These are phyloP conservation scores for Mycotypha africana DNA, from an alignment of 371 early-diverging fungal species.

Conservation along the genomic window DNA sequence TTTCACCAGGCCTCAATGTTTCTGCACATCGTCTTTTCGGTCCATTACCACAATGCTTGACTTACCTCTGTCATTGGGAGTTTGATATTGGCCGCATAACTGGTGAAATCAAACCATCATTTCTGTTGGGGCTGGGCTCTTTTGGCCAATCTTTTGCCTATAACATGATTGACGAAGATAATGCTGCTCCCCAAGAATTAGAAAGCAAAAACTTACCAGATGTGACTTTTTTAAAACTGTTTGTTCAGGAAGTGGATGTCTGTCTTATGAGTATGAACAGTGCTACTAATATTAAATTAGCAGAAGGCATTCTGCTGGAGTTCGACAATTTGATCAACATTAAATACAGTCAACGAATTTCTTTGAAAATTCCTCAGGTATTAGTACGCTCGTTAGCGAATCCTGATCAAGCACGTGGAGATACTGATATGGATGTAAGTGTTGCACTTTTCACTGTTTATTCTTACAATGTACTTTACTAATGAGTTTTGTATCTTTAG, in stretches of 20 bases:
- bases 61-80: slow-evolving; percentile 74
- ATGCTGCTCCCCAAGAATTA: slow-evolving; percentile 55
- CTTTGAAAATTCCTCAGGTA: slow-evolving; percentile 59
- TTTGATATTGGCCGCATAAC: slow-evolving; percentile 61
- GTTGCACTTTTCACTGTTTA: no score
- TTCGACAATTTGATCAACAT: slow-evolving; percentile 66
- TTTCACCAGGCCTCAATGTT: slow-evolving; percentile 45
- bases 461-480: no score
- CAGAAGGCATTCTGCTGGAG: slow-evolving; percentile 54
- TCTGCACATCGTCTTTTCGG: slow-evolving; percentile 75
- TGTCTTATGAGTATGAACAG: slow-evolving; percentile 60
- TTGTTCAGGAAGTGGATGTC: slow-evolving; percentile 55
- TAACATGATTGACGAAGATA: slow-evolving; percentile 70
- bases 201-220: slow-evolving; percentile 49
- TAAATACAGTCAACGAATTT: slow-evolving; percentile 53
- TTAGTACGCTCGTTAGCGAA: slow-evolving; percentile 51
- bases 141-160: slow-evolving; percentile 64
- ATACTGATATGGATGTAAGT: slow-evolving; percentile 5
- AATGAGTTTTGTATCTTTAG: slow-evolving; percentile 1
- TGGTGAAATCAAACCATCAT: slow-evolving; percentile 69
- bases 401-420: slow-evolving; percentile 21
- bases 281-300: slow-evolving; percentile 48
- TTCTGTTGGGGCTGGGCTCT: slow-evolving; percentile 49
- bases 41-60: slow-evolving; percentile 61
- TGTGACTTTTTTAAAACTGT: slow-evolving; percentile 60